These are phyloP conservation scores for Boletellus ananas DNA, from an alignment of 768 basidiomycete species.

Conservation along the genomic window DNA sequence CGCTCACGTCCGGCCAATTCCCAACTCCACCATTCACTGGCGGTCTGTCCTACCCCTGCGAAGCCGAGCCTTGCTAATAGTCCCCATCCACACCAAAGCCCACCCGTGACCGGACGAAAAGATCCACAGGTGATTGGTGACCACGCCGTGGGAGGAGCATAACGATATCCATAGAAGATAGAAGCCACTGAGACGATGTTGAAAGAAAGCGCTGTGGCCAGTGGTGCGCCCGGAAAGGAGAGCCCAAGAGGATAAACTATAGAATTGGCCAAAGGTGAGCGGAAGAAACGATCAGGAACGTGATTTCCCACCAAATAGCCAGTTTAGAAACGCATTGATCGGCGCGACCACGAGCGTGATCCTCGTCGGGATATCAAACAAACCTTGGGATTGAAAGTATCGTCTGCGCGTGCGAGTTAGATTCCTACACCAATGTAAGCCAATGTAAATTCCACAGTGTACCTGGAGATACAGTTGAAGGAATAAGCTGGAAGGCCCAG, in stretches of 20 bases:
- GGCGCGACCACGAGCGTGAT: slow-evolving; percentile 83
- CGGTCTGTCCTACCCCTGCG: slow-evolving; percentile 78
- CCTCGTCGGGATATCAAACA: slow-evolving; percentile 82
- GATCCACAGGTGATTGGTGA: slow-evolving; percentile 33
- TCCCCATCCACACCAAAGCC: slow-evolving; percentile 65
- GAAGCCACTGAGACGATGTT: slow-evolving; percentile 73
- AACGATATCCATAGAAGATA: slow-evolving; percentile 59
- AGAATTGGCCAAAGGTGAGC: background rate
- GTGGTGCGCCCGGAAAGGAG: slow-evolving; percentile 89
- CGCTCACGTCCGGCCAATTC: slow-evolving; percentile 61
- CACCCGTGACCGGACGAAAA: slow-evolving; percentile 48
- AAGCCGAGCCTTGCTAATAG: slow-evolving; percentile 72
- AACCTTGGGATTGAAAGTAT: slow-evolving; percentile 76
- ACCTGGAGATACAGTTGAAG: slow-evolving; percentile 55
- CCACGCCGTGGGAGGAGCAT: slow-evolving; percentile 74
- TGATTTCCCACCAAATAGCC: slow-evolving; percentile 62
- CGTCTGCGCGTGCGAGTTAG: slow-evolving; percentile 26
- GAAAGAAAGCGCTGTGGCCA: slow-evolving; percentile 85
- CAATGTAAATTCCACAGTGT: background rate
- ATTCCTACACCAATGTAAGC: background rate
- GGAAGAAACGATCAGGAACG: background rate
- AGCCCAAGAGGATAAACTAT: slow-evolving; percentile 55
- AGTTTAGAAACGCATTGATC: slow-evolving; percentile 80
- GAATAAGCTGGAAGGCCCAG: slow-evolving; percentile 77
- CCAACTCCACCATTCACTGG: slow-evolving; percentile 98